Base-by-base conservation (phyloP, 1,139 yeast species). In the Scheffersomyces quercinus region DNA sequence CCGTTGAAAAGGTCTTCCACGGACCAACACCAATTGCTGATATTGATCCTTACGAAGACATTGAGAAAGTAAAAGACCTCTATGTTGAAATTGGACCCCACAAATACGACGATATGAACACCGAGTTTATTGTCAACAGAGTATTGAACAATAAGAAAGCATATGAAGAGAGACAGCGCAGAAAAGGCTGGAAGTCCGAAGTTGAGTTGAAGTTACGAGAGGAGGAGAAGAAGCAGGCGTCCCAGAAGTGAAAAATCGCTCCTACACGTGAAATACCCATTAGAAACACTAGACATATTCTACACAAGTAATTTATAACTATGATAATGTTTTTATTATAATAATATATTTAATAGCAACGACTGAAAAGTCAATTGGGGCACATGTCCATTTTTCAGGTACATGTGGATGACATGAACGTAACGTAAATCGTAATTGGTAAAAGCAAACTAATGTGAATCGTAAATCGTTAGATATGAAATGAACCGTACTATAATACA, bases 141-240 rank as follows among this genome's bases (percentile, higher is more conserved):
- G 93, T 87, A 9, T 70, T 87, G 55, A 68, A 70, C 39, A 82
- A 84, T 60, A 75, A 86, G 50, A 76, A 74, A 42, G 82, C 82
- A 12, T 87, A 83, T 59, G 93, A 86, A 62, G 95, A 85, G 53
- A 79, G 95, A 54, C 95, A 87, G 62, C 72, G 82, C 51, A 79
- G 80, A 50, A 87, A 87, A 67, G 93, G 93, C 5, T 83, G 88
- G 85, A 86, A 87, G 65, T 69, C 76, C 2, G 74, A 70, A 48
- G 56, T 58, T 11, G 77, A 73, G 48, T 52, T 50, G 42, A 55
- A 56, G 43, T 54, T 73, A 36, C 53, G 59, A 46, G 65, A 59
- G 24, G 53, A 48, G 26, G 67, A 62, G 40, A 41, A 43, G 42
- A 45, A 40, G 15, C 49, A 40, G 38, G 29, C 14, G 28, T 16